A percentile compares a stretch with the other conserved stretches of the same genome.
These are phyloP conservation scores for Ormosia semicastrata DNA, from an alignment of 306 rosid species.

Conservation along the genomic window DNA sequence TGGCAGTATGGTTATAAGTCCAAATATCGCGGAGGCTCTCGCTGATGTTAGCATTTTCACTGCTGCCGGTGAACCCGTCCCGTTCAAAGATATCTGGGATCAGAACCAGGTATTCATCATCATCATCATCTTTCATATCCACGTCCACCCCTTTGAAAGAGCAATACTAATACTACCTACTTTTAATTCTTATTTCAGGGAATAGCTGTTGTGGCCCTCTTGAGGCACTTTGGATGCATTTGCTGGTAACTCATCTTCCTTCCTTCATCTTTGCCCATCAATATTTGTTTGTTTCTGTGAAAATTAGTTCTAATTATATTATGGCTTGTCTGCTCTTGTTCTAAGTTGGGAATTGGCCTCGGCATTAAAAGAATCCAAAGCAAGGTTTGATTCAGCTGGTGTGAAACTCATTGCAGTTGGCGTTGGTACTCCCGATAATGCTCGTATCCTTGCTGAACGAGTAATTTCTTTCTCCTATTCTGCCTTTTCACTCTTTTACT, in stretches of 20 bases:
- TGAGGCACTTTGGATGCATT: conserved; percentile 90
- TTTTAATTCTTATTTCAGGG: conserved; percentile 49
- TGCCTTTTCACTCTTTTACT: conserved; percentile 16
- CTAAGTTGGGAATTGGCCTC: conserved; percentile 83
- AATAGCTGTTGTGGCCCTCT: conserved; percentile 78
- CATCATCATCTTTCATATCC: too few relatives aligned
- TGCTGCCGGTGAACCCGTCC: conserved; percentile 62
- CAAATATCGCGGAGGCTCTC: conserved; percentile 44
- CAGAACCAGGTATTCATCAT: conserved; percentile 48
- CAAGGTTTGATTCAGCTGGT: conserved; percentile 74
- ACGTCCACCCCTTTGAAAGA: too few relatives aligned
- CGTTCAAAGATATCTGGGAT: conserved; percentile 73
- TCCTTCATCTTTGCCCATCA: not conserved
- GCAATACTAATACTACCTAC: too few relatives aligned
- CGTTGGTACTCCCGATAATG: conserved; percentile 73
- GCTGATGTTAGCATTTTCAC: conserved; percentile 53
- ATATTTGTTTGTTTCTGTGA: not conserved
- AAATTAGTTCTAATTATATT: conserved; percentile 7
- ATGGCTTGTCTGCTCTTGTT: conserved; percentile 29
- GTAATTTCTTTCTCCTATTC: conserved; percentile 35
- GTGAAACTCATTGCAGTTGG: conserved; percentile 81
- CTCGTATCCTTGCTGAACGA: conserved; percentile 73
- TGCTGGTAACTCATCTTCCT: conserved; percentile 65
- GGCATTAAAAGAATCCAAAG: conserved; percentile 59
- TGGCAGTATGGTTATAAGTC: conserved; percentile 19